Base-by-base conservation (phyloP, 495 filamentous ascomycete genomes). In the Sordaria brevicollis region DNA sequence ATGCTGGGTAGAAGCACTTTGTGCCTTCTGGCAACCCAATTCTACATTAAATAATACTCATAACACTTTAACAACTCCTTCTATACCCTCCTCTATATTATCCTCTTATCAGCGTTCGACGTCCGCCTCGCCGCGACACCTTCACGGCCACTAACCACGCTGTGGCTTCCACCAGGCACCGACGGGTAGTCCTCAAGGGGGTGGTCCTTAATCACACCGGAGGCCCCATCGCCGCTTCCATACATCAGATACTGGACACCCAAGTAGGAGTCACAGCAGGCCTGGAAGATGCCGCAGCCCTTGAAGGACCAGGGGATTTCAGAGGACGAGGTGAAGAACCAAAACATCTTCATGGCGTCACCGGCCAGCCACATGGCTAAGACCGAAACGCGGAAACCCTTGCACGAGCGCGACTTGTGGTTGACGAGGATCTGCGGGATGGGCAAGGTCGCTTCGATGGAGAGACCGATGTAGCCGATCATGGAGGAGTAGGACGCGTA, bases 261-360 rank as follows among this genome's bases (percentile, higher is more conserved):
- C 69, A 98, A 83, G 69, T 92, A 91, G 34, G 84, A 75, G 81
- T 99, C 95, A 77, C 96, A 96, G 7, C 83, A 77, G 72, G 92
- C 93, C 82, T 99, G 95, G 80, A 98, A 95, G 38, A 96, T 86
- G 70, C 92, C 95, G 75, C 95, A 97, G 65, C 94, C 71, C 80
- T 96, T 96, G 83, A 99, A 99, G 2, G 93, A 88, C 85, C 87
- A 87, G 0, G 94, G 92, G 62, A 99, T 92, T 67, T 89, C 87
- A 13, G 84, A 83, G 34, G 83, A 82, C 13, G 91, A 89, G 37
- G 85, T 88, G 78, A 93, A 93, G 81, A 98, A 97, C 83, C 92
- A 99, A 62, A 90, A 90, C 88, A 97, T 91, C 84, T 99, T 99
- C 91, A 97, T 96, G 37, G 87, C 82, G 81, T 99, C 95, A 72